phyloP scores from a whole-genome alignment of 192 early-diverging fungal genomes.

The Irineochytrium annulatum region DNA sequence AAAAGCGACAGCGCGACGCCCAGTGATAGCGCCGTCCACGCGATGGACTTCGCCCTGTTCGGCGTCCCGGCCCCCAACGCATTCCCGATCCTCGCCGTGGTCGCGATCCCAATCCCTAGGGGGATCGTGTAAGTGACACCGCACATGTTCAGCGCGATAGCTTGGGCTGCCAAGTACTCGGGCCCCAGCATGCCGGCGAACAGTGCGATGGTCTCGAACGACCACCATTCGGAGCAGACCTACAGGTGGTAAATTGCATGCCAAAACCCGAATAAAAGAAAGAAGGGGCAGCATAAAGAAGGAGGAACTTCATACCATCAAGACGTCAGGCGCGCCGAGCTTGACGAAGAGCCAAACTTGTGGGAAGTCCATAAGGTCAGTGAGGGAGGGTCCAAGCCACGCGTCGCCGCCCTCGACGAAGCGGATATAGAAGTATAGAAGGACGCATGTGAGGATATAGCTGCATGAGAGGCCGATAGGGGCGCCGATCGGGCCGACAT shows the following conservation, averaged over 20 bases:
- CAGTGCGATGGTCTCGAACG: slow-evolving; percentile 46
- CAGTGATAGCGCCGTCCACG: neutral
- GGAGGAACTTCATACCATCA: slow-evolving; percentile 75
- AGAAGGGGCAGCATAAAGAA: too few relatives aligned
- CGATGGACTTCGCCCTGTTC: neutral
- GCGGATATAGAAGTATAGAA: slow-evolving; percentile 60
- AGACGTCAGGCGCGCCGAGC: slow-evolving; percentile 73
- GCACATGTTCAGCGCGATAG: slow-evolving; percentile 67
- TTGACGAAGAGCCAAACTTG: slow-evolving; percentile 24
- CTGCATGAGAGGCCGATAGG: slow-evolving; percentile 74
- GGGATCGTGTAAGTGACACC: slow-evolving; percentile 71
- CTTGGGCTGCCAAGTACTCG: slow-evolving; percentile 74
- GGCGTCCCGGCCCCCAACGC: slow-evolving; percentile 18
- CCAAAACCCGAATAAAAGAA: too few relatives aligned
- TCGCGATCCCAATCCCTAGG: slow-evolving; percentile 74
- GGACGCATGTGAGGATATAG: slow-evolving; percentile 67
- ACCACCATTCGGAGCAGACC: slow-evolving; percentile 38
- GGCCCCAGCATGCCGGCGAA: slow-evolving; percentile 73
- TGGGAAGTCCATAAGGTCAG: neutral
- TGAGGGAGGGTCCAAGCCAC: too few relatives aligned
- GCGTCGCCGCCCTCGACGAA: slow-evolving; percentile 58
- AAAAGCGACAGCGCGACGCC: slow-evolving; percentile 1
- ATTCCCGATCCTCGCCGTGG: slow-evolving; percentile 71
- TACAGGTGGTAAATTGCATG: neutral
- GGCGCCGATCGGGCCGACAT: slow-evolving; percentile 78